These are phyloP conservation scores for Ustilago sp. DNA, from an alignment of 1,284 basidiomycete species.

Conservation along the genomic window DNA sequence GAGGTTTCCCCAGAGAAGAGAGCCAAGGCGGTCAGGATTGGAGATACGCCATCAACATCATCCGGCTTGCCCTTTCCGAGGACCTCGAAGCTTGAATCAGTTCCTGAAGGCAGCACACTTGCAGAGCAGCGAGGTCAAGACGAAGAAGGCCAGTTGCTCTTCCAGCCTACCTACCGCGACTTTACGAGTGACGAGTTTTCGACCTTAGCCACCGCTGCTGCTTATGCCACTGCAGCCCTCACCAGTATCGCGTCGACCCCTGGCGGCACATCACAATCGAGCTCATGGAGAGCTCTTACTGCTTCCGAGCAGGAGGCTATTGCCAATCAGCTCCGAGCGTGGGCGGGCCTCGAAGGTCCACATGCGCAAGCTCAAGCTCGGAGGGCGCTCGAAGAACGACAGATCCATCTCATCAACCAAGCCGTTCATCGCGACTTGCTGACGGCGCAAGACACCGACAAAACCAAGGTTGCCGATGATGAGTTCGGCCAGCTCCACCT, in stretches of 20 bases:
- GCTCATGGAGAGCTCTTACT: constrained; percentile 46
- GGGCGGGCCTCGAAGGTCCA: constrained; percentile 65
- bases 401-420: constrained; percentile 49
- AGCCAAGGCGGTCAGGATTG: constrained; percentile 36
- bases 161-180: constrained; percentile 55
- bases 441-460: not conserved
- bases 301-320: constrained; percentile 53
- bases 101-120: constrained; percentile 10
- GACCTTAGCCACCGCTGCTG: constrained; percentile 61
- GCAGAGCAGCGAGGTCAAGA: constrained; percentile 18
- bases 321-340: constrained; percentile 55
- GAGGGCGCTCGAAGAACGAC: constrained; percentile 50
- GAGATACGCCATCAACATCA: constrained; percentile 17
- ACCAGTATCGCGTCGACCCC: constrained; percentile 54
- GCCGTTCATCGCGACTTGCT: constrained; percentile 21
- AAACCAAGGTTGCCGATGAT: constrained; percentile 4
- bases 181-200: constrained; percentile 57
- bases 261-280: constrained; percentile 23
- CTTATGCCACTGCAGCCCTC: constrained; percentile 61
- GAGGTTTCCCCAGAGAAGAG: constrained; percentile 43
- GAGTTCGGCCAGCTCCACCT: constrained; percentile 13
- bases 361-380: constrained; percentile 58
- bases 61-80: not conserved
- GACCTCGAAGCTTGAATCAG: constrained; percentile 13
- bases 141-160: constrained; percentile 36